Conservation (phyloP, 441 rosid genomes). For the Gossypium aridum region DNA sequence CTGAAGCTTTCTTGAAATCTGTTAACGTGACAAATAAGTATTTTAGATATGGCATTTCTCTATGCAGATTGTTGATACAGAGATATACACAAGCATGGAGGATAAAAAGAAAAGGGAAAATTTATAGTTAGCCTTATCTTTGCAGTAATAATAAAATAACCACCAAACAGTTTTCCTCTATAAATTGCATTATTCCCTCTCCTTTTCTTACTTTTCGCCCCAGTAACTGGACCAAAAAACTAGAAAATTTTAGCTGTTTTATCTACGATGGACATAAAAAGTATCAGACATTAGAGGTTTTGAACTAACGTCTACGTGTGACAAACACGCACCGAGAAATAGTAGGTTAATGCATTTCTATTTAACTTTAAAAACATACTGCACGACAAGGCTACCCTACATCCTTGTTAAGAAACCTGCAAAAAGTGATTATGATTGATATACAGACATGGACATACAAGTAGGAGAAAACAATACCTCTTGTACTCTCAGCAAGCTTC, state of each 20-base stretch:
- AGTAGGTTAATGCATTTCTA: background rate
- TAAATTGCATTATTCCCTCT: background rate
- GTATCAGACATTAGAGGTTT: background rate
- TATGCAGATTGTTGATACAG: background rate
- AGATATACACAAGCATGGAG: background rate
- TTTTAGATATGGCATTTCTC: background rate
- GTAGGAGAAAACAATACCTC: slow-evolving; percentile 41
- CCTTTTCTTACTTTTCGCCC: background rate
- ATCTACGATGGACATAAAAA: background rate
- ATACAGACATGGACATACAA: background rate
- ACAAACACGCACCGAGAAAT: background rate
- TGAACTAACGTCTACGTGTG: background rate
- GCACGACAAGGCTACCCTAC: background rate
- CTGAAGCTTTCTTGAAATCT: slow-evolving; percentile 97
- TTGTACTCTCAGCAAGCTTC: slow-evolving; percentile 97
- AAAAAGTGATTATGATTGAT: background rate
- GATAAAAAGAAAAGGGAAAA: background rate
- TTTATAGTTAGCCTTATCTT: background rate
- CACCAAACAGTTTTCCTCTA: background rate
- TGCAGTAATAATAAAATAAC: background rate
- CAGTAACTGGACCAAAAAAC: background rate
- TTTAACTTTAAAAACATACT: background rate
- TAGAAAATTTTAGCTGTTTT: background rate
- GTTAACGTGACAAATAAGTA: slow-evolving; percentile 17
- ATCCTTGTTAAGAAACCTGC: background rate